phyloP scores from a whole-genome alignment of 768 basidiomycete species.

The Suillus bovinus region DNA sequence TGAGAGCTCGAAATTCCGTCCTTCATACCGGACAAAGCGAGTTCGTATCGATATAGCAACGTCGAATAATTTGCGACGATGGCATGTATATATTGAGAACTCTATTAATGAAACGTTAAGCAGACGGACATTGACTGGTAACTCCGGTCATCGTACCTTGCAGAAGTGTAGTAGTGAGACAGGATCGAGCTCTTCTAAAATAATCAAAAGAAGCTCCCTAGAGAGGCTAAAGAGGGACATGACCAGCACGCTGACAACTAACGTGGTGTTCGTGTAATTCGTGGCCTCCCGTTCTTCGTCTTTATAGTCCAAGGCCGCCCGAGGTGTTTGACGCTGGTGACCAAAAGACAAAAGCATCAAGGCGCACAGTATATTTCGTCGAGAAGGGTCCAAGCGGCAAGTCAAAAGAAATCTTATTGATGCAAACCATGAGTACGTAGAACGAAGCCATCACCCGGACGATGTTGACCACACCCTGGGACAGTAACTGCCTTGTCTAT shows the following conservation, averaged over 20 bases:
- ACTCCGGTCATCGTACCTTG: constrained; percentile 20
- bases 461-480: constrained; percentile 24
- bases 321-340: constrained; percentile 24
- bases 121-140: not conserved
- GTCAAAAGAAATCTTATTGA: constrained; percentile 25
- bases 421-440: constrained; percentile 30
- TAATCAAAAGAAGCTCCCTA: constrained; percentile 28
- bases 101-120: constrained; percentile 17
- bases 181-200: constrained; percentile 36
- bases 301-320: constrained; percentile 30
- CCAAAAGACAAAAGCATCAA: constrained; percentile 37
- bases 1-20: constrained; percentile 26
- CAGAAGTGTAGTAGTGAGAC: constrained; percentile 34
- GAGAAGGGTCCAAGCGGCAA: constrained; percentile 32
- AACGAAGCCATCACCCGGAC: constrained; percentile 19
- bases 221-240: constrained; percentile 36
- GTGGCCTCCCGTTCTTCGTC: constrained; percentile 13
- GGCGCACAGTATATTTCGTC: constrained; percentile 29
- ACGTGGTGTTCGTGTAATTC: constrained; percentile 18
- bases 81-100: constrained; percentile 22
- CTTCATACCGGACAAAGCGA: constrained; percentile 30
- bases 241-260: constrained; percentile 34
- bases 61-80: constrained; percentile 26
- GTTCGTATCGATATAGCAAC: constrained; percentile 35
- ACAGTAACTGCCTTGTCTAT: constrained; percentile 22